Percentiles rank a stretch among this genome's conserved stretches.
phyloP scores from a whole-genome alignment of 805 yeast species.

The Yueomyces sp. region DNA sequence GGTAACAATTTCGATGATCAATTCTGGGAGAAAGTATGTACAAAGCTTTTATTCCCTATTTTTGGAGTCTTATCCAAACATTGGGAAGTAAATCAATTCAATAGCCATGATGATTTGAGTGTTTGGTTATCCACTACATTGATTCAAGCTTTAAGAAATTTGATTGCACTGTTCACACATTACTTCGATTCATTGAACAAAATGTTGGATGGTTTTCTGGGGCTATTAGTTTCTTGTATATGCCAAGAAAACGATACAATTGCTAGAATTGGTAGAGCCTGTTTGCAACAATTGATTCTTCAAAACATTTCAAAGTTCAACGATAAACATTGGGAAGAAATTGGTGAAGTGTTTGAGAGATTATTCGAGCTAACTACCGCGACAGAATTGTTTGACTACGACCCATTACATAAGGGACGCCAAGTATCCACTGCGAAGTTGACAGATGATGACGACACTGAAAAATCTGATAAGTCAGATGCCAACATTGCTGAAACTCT shows the following conservation, averaged over 20 bases:
- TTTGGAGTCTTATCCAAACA: slow-evolving; percentile 66
- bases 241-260: slow-evolving; percentile 96
- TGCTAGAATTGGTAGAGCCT: slow-evolving; percentile 85
- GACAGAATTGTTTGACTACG: slow-evolving; percentile 54
- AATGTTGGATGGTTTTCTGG: slow-evolving; percentile 67
- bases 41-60: slow-evolving; percentile 75
- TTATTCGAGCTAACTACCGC: slow-evolving; percentile 81
- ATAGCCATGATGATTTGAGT: slow-evolving; percentile 70
- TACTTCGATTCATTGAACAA: slow-evolving; percentile 67
- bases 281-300: slow-evolving; percentile 67
- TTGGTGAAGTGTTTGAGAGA: slow-evolving; percentile 49
- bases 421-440: slow-evolving; percentile 6
- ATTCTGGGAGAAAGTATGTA: slow-evolving; percentile 77
- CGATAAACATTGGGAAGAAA: slow-evolving; percentile 58
- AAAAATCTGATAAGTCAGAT: slow-evolving; percentile 19
- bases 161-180: slow-evolving; percentile 70
- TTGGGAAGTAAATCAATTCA: slow-evolving; percentile 57
- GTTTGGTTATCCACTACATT: slow-evolving; percentile 96
- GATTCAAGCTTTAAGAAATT: slow-evolving; percentile 84
- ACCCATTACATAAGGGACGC: slow-evolving; percentile 27
- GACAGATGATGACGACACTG: slow-evolving; percentile 4
- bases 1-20: slow-evolving; percentile 63
- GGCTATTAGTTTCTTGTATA: slow-evolving; percentile 70
- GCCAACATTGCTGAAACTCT: slow-evolving; percentile 21
- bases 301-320: slow-evolving; percentile 58